Conservation (phyloP, 306 rosid genomes). For the Carpinus fangiana region DNA sequence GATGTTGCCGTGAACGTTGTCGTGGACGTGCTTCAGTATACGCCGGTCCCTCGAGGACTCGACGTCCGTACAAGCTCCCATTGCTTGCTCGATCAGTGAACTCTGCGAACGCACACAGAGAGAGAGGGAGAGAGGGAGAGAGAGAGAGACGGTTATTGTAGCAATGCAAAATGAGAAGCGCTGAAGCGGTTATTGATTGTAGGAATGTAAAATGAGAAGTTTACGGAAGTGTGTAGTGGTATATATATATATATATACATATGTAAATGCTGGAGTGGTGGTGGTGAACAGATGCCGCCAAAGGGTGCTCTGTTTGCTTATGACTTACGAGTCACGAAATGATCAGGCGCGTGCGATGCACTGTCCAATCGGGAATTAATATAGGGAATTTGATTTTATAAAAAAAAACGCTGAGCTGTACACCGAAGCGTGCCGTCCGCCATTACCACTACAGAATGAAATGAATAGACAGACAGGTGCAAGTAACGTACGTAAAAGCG, state of each 20-base stretch:
- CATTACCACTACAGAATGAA: too few species aligned
- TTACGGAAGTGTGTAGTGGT: too few species aligned
- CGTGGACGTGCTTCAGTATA: slow-evolving; percentile 54
- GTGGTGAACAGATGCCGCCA: slow-evolving; percentile 39
- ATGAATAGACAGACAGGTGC: too few species aligned
- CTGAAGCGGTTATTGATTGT: background rate
- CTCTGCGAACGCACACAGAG: background rate
- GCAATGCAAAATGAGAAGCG: slow-evolving; percentile 7
- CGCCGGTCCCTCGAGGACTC: slow-evolving; percentile 37
- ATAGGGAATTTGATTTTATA: background rate
- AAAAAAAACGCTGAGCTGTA: background rate
- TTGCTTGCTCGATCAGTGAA: slow-evolving; percentile 34
- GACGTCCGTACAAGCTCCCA: slow-evolving; percentile 29
- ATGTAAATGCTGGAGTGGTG: slow-evolving; percentile 10
- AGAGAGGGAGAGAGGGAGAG: slow-evolving; percentile 1
- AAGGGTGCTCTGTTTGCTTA: background rate
- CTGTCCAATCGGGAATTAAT: background rate
- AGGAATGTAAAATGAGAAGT: too few species aligned
- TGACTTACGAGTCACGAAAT: background rate
- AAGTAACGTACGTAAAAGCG: too few species aligned
- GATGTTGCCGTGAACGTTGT: slow-evolving; percentile 71
- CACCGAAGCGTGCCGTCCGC: background rate
- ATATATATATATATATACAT: too few species aligned
- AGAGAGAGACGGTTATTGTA: background rate
- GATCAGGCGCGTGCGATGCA: slow-evolving; percentile 4